Evolutionary conservation across 805 yeast species (phyloP), one percentile per base, ranked within the genome.

Genomic region (Lipomyces orientalis): DNA sequence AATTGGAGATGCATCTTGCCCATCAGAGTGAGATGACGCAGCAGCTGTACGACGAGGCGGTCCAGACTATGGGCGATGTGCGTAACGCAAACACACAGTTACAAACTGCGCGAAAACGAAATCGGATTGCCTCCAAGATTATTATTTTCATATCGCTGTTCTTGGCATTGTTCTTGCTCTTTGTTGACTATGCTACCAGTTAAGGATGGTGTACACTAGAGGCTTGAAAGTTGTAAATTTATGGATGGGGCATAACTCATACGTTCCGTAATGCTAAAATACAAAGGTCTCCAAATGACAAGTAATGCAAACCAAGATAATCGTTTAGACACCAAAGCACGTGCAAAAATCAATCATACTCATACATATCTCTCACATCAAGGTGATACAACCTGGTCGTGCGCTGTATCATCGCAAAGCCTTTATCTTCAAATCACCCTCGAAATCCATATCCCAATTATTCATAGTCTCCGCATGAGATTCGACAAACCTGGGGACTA

Each of bases 1-100:
- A 91, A 74, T 81, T 93, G 63, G 84, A 91, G 12, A 81, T 88
- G 64, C 97, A 93, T 75, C 81, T 93, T 59, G 85, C 86, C 31
- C 77, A 86, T 0, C 98, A 93, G 78, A 86, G 89, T 5, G 89
- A 89, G 62, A 88, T 86, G 75, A 89, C 93, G 16, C 82, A 85
- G 60, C 80, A 82, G 52, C 80, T 93, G 69, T 77, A 87, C 59
- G 89, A 88, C 66, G 88, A 88, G 68, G 93, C 90, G 68, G 87
- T 86, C 68, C 86, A 86, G 69, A 86, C 91, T 0, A 85, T 87
- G 64, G 73, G 82, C 6, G 92, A 93, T 69, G 86, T 93, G 29
- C 79, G 80, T 25, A 81, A 85, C 76, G 97, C 97, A 43, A 93
- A 92, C 77, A 81, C 83, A 69, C 88, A 88, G 68, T 81, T 93